A percentile compares a stretch with the other conserved stretches of the same genome.
Evolutionary conservation across 495 filamentous ascomycete genomes (phyloP).

Genomic region (Lophiotrema nucula): DNA sequence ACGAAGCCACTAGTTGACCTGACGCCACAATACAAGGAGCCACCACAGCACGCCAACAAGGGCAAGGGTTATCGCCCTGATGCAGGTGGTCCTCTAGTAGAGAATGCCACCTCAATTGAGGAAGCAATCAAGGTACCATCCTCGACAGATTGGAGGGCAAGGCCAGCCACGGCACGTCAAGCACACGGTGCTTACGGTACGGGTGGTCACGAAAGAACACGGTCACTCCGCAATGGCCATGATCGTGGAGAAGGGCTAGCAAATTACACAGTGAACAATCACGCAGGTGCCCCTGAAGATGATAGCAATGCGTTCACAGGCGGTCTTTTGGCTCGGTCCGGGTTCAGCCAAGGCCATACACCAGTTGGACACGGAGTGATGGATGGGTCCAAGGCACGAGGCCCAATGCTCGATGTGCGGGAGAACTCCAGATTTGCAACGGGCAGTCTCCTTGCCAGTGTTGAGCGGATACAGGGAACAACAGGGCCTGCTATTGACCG

Average conservation of each 20-base stretch:
- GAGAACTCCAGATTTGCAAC: slow-evolving; percentile 52
- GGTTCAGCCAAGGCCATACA: slow-evolving; percentile 36
- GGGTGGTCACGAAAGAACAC: slow-evolving; percentile 23
- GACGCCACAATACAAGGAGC: slow-evolving; percentile 68
- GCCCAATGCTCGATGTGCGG: slow-evolving; percentile 57
- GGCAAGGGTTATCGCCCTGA: slow-evolving; percentile 68
- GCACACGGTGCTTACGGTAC: slow-evolving; percentile 22
- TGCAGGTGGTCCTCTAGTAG: slow-evolving; percentile 56
- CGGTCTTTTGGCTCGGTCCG: slow-evolving; percentile 34
- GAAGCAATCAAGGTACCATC: slow-evolving; percentile 53
- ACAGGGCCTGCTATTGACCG: slow-evolving; percentile 36
- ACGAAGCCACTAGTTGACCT: slow-evolving; percentile 73
- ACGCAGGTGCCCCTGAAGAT: slow-evolving; percentile 23
- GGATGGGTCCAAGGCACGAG: slow-evolving; percentile 52
- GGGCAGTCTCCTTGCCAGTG: slow-evolving; percentile 53
- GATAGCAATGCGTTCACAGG: slow-evolving; percentile 36
- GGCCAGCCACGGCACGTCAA: slow-evolving; percentile 29
- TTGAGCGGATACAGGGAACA: slow-evolving; percentile 36
- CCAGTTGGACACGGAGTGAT: slow-evolving; percentile 53
- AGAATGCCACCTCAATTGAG: slow-evolving; percentile 61
- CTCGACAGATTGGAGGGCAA: slow-evolving; percentile 53
- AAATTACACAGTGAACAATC: slow-evolving; percentile 29
- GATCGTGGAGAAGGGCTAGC: slow-evolving; percentile 20
- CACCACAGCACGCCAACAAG: slow-evolving; percentile 66
- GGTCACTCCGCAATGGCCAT: slow-evolving; percentile 12